Evolutionary conservation across 495 filamentous ascomycete species (phyloP).

Genomic region (Astrocystis sublimbata): DNA sequence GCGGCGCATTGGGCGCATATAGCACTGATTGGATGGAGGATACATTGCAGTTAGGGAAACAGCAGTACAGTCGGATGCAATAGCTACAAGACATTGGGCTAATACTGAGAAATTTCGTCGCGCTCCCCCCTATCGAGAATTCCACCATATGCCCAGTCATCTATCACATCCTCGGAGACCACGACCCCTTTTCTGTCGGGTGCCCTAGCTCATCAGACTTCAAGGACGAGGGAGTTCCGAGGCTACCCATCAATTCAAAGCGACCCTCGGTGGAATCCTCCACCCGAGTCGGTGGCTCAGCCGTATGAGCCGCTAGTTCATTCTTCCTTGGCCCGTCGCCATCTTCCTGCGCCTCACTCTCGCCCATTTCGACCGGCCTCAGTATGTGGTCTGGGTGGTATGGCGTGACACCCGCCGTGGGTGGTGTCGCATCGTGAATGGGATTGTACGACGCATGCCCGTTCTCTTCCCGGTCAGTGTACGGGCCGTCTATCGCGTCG

Average conservation of each 20-base stretch:
- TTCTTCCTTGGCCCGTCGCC: not conserved
- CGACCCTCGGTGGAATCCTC: not conserved
- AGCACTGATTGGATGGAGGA: not conserved
- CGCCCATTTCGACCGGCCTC: constrained; percentile 12
- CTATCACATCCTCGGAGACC: not conserved
- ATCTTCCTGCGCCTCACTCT: constrained; percentile 3
- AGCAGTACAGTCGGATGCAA: not conserved
- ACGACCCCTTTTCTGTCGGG: not conserved
- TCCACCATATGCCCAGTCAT: not conserved
- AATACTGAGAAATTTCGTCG: constrained; percentile 7
- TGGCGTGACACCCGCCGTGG: constrained; percentile 20
- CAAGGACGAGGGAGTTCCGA: constrained; percentile 1
- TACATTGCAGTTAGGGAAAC: not conserved
- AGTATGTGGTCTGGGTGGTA: constrained; percentile 11
- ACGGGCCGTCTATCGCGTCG: constrained; percentile 36
- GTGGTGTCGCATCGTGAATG: constrained; percentile 16
- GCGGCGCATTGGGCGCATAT: constrained; percentile 1
- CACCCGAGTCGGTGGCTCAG: not conserved
- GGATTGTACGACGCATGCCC: not conserved
- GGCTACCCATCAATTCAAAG: constrained; percentile 15
- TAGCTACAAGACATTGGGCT: constrained; percentile 9
- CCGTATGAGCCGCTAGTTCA: not conserved
- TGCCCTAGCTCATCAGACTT: not conserved
- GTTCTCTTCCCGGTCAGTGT: constrained; percentile 28
- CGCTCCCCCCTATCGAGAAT: not conserved